Base-by-base conservation (phyloP, 345 rosid genomes). In the Anacardium occidentale region DNA sequence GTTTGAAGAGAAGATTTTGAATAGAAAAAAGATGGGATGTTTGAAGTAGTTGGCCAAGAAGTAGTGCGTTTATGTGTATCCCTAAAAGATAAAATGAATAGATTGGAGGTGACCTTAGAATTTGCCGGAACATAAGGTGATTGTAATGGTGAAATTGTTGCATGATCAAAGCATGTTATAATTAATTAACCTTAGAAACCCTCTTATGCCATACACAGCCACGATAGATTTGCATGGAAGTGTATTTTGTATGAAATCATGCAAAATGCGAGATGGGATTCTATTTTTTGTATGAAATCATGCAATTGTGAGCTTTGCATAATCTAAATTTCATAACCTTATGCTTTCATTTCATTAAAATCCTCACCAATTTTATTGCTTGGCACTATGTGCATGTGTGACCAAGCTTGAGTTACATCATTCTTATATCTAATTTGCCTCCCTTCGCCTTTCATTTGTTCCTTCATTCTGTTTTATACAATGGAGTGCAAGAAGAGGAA, bases 401-500 rank as follows among this genome's bases (percentile, higher is more conserved):
- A 85, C 62, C 71, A 18, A 58, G 42, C 42, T 37, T 37, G 9
- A 37, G 42, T 37, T 37, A 6, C 42, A 37, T 6, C 25, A 34
- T 32, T 32, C 17, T 22, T 25, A 73, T 67, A 63, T 75, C 74
- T 76, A 73, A 32, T 34, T 3, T 62, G 11, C 32, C 52, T 14
- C 25, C 64, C 60, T 52, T 11, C 10, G 53, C 13, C 5, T 42
- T 42, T 13, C 7, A 11, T 32, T 14, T 40, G 42, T 37, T 37
- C 42, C 66, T 18, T 63, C 55, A 0, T 37, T 52, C 22, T 44
- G 44, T 1, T 44, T 58, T 11, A 17, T 17, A 44, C 34, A 37
- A 37, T 37, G 45, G 84, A 76, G 1, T 51, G 75, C 74, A 90
- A 83, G 83, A 94, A 87, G 78, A 89, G 97, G 72, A 94, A 83